phyloP scores from a whole-genome alignment of 306 rosid genomes.

The Citrullus amarus region DNA sequence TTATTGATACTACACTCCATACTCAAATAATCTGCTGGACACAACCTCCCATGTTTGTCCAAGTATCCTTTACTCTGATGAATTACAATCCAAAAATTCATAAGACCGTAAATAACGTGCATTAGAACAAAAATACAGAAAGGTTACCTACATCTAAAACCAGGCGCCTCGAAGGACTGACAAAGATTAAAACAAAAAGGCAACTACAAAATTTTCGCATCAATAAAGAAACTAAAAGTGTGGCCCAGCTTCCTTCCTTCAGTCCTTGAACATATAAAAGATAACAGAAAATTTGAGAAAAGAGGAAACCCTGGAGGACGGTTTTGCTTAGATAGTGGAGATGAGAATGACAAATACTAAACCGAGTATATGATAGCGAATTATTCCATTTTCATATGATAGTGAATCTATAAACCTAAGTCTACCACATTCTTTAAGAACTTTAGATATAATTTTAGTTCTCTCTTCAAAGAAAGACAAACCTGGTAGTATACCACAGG shows the following conservation, averaged over 20 bases:
- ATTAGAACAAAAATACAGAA: not conserved
- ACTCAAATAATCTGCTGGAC: not conserved
- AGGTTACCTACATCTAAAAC: not conserved
- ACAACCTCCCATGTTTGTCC: not conserved
- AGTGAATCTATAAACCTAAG: not conserved
- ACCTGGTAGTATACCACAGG: conserved; percentile 92
- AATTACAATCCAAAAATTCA: not conserved
- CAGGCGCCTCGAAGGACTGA: not conserved
- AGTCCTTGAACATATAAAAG: not conserved
- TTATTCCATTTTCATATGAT: not conserved
- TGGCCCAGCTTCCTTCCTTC: not conserved
- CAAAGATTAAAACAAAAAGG: not conserved
- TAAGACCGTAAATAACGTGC: not conserved
- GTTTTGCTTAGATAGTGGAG: not conserved
- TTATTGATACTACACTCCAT: not conserved
- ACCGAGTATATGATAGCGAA: not conserved
- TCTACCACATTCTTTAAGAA: not conserved
- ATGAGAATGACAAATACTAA: not conserved
- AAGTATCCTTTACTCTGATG: not conserved
- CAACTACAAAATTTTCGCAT: not conserved
- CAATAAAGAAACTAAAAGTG: not conserved
- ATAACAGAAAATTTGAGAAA: not conserved
- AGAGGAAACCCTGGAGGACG: not conserved
- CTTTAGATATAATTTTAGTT: not conserved
- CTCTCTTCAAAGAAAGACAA: not conserved